These are phyloP conservation scores for Diplodia intermedia DNA, from an alignment of 2,329 filamentous ascomycete species.

Conservation along the genomic window DNA sequence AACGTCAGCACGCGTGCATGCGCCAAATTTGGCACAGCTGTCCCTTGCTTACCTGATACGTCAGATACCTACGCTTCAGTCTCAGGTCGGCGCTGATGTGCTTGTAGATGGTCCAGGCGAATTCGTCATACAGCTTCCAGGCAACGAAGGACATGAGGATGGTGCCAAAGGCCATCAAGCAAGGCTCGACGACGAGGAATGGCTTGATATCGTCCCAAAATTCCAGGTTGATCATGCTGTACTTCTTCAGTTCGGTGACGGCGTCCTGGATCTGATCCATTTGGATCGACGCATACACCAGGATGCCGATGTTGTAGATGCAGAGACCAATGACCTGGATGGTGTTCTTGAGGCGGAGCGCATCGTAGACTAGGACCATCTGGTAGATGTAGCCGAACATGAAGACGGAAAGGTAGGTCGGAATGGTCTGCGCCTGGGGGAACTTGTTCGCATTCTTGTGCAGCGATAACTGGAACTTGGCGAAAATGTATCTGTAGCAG, in stretches of 20 bases:
- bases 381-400: conserved; percentile 98
- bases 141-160: conserved; percentile 76
- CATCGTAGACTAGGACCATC: conserved; percentile 88
- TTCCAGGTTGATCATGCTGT: conserved; percentile 55
- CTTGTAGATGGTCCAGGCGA: conserved; percentile 99
- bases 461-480: conserved; percentile 74
- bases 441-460: conserved; percentile 49
- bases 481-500: conserved; percentile 79
- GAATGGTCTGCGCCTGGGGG: conserved; percentile 70
- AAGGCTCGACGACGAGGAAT: conserved; percentile 84
- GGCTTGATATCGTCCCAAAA: conserved; percentile 76
- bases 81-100: conserved; percentile 96
- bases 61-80: conserved; percentile 95
- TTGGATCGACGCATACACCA: conserved; percentile 93
- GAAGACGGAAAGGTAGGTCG: conserved; percentile 93
- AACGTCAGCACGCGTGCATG: conserved; percentile 17
- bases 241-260: conserved; percentile 60
- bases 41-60: conserved; percentile 79
- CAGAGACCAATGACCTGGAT: conserved; percentile 98
- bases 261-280: conserved; percentile 87
- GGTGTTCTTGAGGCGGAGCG: conserved; percentile 91
- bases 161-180: conserved; percentile 78
- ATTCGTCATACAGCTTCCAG: conserved; percentile 98
- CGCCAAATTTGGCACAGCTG: conserved; percentile 2
- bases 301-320: conserved; percentile 86